Conservation (phyloP, 2,329 filamentous ascomycete genomes). For the Rutstroemia sp. region DNA sequence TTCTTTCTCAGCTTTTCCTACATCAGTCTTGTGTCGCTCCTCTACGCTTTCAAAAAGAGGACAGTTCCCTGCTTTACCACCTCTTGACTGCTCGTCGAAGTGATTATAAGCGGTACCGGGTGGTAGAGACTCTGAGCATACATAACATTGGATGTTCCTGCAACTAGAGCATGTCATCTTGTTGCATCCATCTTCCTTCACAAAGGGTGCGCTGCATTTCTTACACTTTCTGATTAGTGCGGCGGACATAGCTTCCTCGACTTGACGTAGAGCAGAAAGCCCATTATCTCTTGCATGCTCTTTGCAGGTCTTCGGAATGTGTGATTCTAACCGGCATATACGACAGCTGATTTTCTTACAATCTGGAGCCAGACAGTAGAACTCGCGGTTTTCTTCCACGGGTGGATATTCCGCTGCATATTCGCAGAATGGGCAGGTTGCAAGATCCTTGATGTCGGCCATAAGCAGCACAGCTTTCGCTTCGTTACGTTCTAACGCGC, state of each 20-base stretch:
- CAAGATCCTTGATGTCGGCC: constrained; percentile 65
- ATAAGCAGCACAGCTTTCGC: constrained; percentile 61
- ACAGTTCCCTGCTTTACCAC: constrained; percentile 49
- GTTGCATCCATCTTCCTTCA: constrained; percentile 77
- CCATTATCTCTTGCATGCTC: constrained; percentile 56
- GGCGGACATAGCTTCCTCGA: constrained; percentile 80
- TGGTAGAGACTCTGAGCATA: constrained; percentile 54
- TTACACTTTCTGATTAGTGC: constrained; percentile 75
- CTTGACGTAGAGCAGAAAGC: constrained; percentile 51
- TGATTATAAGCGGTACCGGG: constrained; percentile 51
- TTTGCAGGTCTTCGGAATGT: constrained; percentile 65
- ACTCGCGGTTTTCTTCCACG: constrained; percentile 61
- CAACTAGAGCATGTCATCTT: constrained; percentile 64
- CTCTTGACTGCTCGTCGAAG: constrained; percentile 49
- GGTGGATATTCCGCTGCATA: constrained; percentile 69
- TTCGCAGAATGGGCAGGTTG: constrained; percentile 73
- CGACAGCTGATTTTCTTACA: constrained; percentile 61
- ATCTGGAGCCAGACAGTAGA: constrained; percentile 58
- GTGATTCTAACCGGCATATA: constrained; percentile 59
- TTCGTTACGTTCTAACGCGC: constrained; percentile 63
- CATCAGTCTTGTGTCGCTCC: constrained; percentile 54
- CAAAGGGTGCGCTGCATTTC: constrained; percentile 54
- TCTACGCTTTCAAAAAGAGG: constrained; percentile 58
- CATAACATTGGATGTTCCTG: constrained; percentile 53
- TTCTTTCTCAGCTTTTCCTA: constrained; percentile 51